Conservation (phyloP, 2,329 filamentous ascomycete genomes). For the Fusarium chlamydosporum region DNA sequence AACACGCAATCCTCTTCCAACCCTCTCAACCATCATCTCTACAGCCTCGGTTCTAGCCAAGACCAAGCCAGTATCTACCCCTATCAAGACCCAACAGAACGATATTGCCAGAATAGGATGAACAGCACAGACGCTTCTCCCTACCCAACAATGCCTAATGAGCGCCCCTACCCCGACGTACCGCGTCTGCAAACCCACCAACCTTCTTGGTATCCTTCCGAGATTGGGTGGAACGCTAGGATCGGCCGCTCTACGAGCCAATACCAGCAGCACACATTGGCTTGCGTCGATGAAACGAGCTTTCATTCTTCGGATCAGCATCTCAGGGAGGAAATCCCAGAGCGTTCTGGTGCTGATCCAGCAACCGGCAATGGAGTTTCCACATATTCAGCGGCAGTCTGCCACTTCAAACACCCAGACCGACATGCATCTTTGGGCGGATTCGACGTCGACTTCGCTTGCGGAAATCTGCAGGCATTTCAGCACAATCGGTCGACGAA, state of each 20-base stretch:
- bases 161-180: neutral
- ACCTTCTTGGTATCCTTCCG: constrained; percentile 29
- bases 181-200: constrained; percentile 24
- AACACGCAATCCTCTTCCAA: constrained; percentile 11
- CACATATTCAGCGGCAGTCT: neutral
- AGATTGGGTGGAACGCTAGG: constrained; percentile 25
- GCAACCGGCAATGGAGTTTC: constrained; percentile 1
- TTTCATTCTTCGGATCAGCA: constrained; percentile 8
- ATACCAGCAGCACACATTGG: constrained; percentile 24
- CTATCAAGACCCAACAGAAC: constrained; percentile 11
- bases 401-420: constrained; percentile 2
- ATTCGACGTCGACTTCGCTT: neutral
- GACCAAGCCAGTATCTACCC: constrained; percentile 9
- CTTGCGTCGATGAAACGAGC: constrained; percentile 4
- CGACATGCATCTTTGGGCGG: constrained; percentile 4
- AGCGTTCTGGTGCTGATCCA: constrained; percentile 2
- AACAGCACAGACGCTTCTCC: constrained; percentile 7
- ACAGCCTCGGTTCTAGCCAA: constrained; percentile 2
- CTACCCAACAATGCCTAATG: constrained; percentile 3
- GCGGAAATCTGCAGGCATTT: constrained; percentile 9
- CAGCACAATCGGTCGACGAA: constrained; percentile 9
- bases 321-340: constrained; percentile 14
- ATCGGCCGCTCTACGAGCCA: constrained; percentile 30
- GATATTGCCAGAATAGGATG: constrained; percentile 3
- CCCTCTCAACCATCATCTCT: constrained; percentile 1